These are phyloP conservation scores for Camellia lanceoleosa DNA, from an alignment of 148 eudicot species.

Conservation along the genomic window DNA sequence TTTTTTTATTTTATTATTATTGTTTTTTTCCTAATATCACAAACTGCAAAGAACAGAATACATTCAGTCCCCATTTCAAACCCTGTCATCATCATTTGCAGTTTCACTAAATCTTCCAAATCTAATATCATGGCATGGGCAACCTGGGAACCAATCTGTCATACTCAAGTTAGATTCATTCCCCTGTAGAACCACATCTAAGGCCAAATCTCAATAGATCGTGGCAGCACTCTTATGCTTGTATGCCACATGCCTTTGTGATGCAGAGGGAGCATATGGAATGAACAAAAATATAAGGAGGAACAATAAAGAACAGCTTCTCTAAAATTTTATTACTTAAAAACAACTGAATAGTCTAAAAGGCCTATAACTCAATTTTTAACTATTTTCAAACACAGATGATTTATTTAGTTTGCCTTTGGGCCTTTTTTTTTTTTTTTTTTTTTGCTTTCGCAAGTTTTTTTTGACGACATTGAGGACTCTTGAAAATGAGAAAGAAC, in stretches of 20 bases:
- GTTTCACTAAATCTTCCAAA: no score
- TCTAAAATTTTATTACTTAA: no score
- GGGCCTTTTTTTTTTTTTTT: neutral
- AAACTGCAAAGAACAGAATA: no score
- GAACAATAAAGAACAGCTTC: slow-evolving; percentile 1
- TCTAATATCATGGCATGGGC: neutral
- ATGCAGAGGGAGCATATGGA: neutral
- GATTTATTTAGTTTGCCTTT: neutral
- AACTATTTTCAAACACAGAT: neutral
- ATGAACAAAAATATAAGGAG: neutral
- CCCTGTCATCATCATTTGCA: no score
- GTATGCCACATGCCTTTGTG: neutral
- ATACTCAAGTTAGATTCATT: neutral
- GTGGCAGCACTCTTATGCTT: neutral
- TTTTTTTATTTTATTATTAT: neutral
- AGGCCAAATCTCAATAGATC: neutral
- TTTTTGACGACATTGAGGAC: neutral
- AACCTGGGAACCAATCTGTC: neutral
- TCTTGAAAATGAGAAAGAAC: neutral
- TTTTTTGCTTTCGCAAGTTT: no score
- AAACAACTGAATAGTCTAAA: no score
- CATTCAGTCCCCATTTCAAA: no score
- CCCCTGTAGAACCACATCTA: neutral
- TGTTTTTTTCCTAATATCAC: no score
- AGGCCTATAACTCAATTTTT: neutral